Evolutionary conservation across 2,329 filamentous ascomycete genomes (phyloP).

Genomic region (Trichoderma koningii): DNA sequence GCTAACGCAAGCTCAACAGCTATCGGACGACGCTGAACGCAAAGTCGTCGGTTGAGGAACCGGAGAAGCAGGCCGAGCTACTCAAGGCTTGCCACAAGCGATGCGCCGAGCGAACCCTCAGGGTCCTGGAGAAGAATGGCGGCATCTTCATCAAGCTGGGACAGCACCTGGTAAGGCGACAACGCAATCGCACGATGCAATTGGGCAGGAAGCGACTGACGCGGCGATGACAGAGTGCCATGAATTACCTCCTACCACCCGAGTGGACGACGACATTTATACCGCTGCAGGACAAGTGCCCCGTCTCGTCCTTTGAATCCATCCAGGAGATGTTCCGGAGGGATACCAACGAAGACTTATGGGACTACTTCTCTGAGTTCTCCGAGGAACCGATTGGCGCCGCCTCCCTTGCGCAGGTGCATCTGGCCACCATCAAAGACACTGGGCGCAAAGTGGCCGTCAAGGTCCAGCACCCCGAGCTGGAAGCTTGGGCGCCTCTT

Average conservation of each 20-base stretch:
- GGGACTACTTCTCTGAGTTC: conserved; percentile 86
- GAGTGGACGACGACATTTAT: conserved; percentile 98
- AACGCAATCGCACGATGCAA: neutral
- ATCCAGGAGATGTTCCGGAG: conserved; percentile 82
- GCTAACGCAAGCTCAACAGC: conserved; percentile 49
- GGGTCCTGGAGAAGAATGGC: conserved; percentile 90
- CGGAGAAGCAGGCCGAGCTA: conserved; percentile 64
- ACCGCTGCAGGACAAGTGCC: conserved; percentile 92
- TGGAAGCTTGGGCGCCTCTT: conserved; percentile 87
- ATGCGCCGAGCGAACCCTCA: conserved; percentile 84
- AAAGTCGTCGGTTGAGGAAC: conserved; percentile 62
- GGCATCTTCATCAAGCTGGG: conserved; percentile 98
- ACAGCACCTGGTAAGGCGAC: conserved; percentile 71
- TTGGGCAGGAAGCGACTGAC: conserved; percentile 32
- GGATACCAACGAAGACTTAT: conserved; percentile 78
- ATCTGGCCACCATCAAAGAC: conserved; percentile 79
- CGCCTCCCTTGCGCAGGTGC: conserved; percentile 91
- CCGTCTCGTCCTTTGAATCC: conserved; percentile 84
- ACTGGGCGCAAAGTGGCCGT: conserved; percentile 87
- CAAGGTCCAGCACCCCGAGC: conserved; percentile 89
- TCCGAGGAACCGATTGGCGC: conserved; percentile 80
- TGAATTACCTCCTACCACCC: conserved; percentile 88
- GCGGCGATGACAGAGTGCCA: conserved; percentile 64
- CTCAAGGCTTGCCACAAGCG: conserved; percentile 86
- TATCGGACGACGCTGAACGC: conserved; percentile 83